Evolutionary conservation across 805 yeast genomes (phyloP).

Genomic region (Saccharomycopsis microspora): DNA sequence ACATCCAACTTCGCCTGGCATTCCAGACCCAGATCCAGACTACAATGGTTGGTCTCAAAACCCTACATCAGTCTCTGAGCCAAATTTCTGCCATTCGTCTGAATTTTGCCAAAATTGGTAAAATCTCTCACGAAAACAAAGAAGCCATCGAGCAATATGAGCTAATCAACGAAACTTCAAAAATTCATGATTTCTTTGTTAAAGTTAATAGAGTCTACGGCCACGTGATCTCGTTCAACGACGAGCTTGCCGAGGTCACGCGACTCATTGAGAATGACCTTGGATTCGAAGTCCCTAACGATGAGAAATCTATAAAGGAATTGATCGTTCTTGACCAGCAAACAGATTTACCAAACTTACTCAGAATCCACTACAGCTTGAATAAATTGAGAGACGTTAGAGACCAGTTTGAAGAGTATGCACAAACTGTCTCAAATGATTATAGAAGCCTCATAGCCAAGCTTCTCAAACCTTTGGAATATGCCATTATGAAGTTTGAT

Average conservation of each 20-base stretch:
- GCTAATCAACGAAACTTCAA: slow-evolving; percentile 54
- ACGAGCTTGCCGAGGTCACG: slow-evolving; percentile 39
- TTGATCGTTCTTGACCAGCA: slow-evolving; percentile 23
- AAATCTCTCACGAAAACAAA: slow-evolving; percentile 42
- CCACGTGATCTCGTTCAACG: slow-evolving; percentile 46
- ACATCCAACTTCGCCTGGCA: slow-evolving; percentile 60
- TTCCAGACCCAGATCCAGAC: slow-evolving; percentile 53
- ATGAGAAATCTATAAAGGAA: slow-evolving; percentile 21
- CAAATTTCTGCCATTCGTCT: slow-evolving; percentile 41
- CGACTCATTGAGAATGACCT: slow-evolving; percentile 37
- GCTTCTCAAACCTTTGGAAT: slow-evolving; percentile 39
- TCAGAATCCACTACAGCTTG: slow-evolving; percentile 59
- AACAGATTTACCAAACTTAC: slow-evolving; percentile 42
- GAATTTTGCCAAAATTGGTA: slow-evolving; percentile 32
- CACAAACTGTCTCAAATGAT: slow-evolving; percentile 42
- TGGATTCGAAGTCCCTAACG: slow-evolving; percentile 8
- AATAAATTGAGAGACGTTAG: slow-evolving; percentile 65
- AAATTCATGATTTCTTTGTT: slow-evolving; percentile 58
- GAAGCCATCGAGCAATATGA: slow-evolving; percentile 56
- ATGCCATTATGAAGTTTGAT: slow-evolving; percentile 46
- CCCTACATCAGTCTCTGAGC: slow-evolving; percentile 27
- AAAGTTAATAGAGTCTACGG: slow-evolving; percentile 56
- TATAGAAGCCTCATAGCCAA: slow-evolving; percentile 53
- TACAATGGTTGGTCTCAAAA: slow-evolving; percentile 34
- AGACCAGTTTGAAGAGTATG: slow-evolving; percentile 58